A percentile compares a stretch with the other conserved stretches of the same genome.
These are phyloP conservation scores for Nakaseomyces uthaithaninus DNA, from an alignment of 1,139 yeast species.

Conservation along the genomic window DNA sequence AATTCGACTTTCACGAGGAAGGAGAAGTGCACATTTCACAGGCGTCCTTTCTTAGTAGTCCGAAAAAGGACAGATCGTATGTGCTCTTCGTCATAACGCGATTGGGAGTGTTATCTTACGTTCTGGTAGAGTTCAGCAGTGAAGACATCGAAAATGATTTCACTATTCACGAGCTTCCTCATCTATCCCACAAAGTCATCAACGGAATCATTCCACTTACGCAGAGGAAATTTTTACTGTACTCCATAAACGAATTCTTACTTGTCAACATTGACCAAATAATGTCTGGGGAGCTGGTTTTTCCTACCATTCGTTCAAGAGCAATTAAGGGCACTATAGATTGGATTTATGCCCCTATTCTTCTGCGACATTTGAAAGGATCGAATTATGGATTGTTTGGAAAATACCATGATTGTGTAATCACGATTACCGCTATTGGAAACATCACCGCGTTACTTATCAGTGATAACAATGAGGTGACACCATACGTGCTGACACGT, in stretches of 20 bases:
- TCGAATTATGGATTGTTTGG: conserved; percentile 9
- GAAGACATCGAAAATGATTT: neutral
- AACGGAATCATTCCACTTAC: conserved; percentile 1
- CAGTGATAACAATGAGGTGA: conserved; percentile 10
- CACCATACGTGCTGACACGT: conserved; percentile 21
- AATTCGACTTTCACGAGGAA: neutral
- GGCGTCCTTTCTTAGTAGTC: neutral
- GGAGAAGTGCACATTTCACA: conserved; percentile 1
- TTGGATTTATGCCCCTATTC: conserved; percentile 18
- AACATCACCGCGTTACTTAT: conserved; percentile 12
- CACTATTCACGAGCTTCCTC: neutral
- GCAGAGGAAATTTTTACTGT: neutral
- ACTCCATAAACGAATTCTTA: conserved; percentile 6
- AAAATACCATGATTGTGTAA: conserved; percentile 14
- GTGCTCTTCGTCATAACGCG: neutral
- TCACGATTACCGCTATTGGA: conserved; percentile 20
- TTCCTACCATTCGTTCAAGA: conserved; percentile 9
- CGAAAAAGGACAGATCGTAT: neutral
- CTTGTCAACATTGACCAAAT: conserved; percentile 26
- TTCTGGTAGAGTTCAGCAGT: neutral
- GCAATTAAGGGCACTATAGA: conserved; percentile 16
- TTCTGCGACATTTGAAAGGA: conserved; percentile 16
- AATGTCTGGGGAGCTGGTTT: conserved; percentile 26
- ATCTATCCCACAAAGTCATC: neutral
- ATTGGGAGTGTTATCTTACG: neutral